Evolutionary conservation across 345 rosid genomes (phyloP), one percentile per base, ranked within the genome.

Genomic region (Odontarrhena argentea): DNA sequence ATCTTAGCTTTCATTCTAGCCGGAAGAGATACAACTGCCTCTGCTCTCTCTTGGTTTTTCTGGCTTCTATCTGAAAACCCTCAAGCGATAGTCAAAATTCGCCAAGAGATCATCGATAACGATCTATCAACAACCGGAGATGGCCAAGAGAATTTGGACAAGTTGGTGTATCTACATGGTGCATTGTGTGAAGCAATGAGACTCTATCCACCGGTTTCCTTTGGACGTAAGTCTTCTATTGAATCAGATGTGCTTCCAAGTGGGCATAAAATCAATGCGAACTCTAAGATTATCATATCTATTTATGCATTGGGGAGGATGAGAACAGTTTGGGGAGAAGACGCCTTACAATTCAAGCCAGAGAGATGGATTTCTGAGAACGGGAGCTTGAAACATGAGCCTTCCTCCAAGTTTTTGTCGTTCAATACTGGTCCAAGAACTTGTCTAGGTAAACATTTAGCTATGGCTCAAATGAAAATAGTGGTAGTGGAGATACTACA

Each of bases 161-260:
- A 80, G 55, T 18, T 80, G 49, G 74, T 77, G 13, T 80, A 74
- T 59, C 57, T 80, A 11, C 81, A 80, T 22, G 83, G 74, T n/a
- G 81, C 83, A 8, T 47, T 80, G 48, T 77, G 72, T 36, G 83
- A 74, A 54, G 44, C 83, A 37, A 9, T 80, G 34, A 64, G 79
- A 26, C 77, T 80, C 1, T 80, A 60, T 54, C 76, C 83, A 10
- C 74, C 83, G 8, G 71, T 67, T 8, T 75, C 76, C 0, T 38
- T 76, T 8, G 69, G 69, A 11, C 44, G 69, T 4, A 70, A 70
- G 55, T 55, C 68, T 49, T 54, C 79, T 0, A 40, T 57, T 4
- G 41, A 57, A 48, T 9, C 56, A 4, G 83, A 79, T 63, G 74
- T 67, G 18, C 83, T 79, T 26, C 78, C 83, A 13, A 80, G 81